A percentile compares a stretch with the other conserved stretches of the same genome.
Conservation (phyloP, 2,329 filamentous ascomycete species). For the Cercospora sesami region DNA sequence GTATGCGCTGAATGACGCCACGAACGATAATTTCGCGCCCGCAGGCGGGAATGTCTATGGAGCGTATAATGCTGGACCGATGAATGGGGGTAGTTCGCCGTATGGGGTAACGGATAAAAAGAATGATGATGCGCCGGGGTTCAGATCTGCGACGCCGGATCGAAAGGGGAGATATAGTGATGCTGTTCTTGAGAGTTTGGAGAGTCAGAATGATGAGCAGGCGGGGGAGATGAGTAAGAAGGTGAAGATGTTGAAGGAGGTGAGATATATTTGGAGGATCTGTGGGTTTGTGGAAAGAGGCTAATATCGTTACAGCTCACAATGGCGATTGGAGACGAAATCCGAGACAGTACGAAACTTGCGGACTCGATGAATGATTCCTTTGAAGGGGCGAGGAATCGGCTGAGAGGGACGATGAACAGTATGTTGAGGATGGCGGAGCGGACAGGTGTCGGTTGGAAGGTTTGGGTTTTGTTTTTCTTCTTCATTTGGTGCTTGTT, state of each 20-base stretch:
- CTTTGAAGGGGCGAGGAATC: slow-evolving; percentile 80
- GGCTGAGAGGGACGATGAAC: slow-evolving; percentile 90
- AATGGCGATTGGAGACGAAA: slow-evolving; percentile 90
- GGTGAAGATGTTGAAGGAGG: slow-evolving; percentile 84
- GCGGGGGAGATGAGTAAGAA: slow-evolving; percentile 89
- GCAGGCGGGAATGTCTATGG: slow-evolving; percentile 27
- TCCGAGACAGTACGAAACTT: slow-evolving; percentile 81
- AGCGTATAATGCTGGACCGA: slow-evolving; percentile 34
- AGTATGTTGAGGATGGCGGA: slow-evolving; percentile 96
- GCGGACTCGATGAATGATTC: slow-evolving; percentile 95
- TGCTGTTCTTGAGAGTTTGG: slow-evolving; percentile 85
- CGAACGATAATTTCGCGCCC: slow-evolving; percentile 22
- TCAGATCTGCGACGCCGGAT: slow-evolving; percentile 49
- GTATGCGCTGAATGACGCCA: slow-evolving; percentile 22
- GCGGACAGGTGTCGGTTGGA: slow-evolving; percentile 92
- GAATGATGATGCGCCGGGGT: slow-evolving; percentile 31
- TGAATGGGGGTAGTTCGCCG: slow-evolving; percentile 32
- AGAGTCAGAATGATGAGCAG: slow-evolving; percentile 91
- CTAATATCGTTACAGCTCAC: slow-evolving; percentile 63
- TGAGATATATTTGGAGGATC: slow-evolving; percentile 48
- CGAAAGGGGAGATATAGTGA: slow-evolving; percentile 85
- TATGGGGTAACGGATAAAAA: slow-evolving; percentile 13
- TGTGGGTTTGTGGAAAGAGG: neutral
- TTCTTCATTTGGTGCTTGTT: slow-evolving; percentile 79
- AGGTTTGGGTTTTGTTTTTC: slow-evolving; percentile 89